phyloP scores from a whole-genome alignment of 192 early-diverging fungal species.

The Linnemannia hyalina region DNA sequence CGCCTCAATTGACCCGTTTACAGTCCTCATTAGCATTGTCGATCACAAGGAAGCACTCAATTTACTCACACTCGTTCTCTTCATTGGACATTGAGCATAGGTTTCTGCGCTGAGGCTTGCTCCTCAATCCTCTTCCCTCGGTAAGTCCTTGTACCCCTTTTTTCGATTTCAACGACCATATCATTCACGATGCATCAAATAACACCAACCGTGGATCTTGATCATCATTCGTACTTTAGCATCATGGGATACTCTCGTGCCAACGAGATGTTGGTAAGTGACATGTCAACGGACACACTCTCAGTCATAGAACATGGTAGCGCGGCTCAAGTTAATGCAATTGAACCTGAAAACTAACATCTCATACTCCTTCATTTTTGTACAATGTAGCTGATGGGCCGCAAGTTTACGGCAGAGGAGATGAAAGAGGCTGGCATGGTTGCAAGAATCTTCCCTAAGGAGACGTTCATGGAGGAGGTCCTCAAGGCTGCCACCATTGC shows the following conservation, averaged over 20 bases:
- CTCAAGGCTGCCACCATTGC: conserved; percentile 63
- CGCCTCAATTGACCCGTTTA: neutral
- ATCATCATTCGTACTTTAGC: conserved; percentile 33
- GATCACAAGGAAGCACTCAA: neutral
- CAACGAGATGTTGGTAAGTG: conserved; percentile 74
- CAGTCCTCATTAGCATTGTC: neutral
- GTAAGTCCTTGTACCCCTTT: conserved; percentile 20
- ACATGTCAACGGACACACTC: neutral
- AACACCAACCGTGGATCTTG: neutral
- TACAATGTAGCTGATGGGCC: conserved; percentile 63
- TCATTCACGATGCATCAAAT: neutral
- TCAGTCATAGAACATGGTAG: neutral
- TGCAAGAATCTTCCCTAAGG: conserved; percentile 62
- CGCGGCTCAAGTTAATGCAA: no score
- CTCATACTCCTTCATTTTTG: neutral
- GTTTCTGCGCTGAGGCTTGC: conserved; percentile 81
- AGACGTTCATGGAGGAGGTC: conserved; percentile 63
- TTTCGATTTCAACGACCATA: neutral
- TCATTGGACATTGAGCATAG: conserved; percentile 30
- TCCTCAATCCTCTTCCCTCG: conserved; percentile 76
- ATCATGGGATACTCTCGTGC: conserved; percentile 74
- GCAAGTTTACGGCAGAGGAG: conserved; percentile 66
- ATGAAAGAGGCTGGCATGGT: conserved; percentile 71
- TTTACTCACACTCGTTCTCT: neutral
- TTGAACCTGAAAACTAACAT: neutral